Base-by-base conservation (phyloP, 108 stramenopile genomes). In the Conticribra guillardii region DNA sequence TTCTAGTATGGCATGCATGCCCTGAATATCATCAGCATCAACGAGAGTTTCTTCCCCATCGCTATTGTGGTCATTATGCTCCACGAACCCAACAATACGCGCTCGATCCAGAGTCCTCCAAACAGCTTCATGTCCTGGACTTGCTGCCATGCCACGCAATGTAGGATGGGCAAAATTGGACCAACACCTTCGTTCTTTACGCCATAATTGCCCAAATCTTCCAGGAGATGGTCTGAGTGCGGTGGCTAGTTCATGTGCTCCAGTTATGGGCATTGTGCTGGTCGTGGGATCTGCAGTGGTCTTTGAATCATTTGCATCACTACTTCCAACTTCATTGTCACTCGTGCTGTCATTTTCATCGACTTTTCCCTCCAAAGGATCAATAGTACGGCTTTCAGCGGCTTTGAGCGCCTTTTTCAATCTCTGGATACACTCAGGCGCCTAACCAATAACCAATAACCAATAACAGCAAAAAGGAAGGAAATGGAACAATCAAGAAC, bases 71-170 rank as follows among this genome's bases (percentile, higher is more conserved):
- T 34, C 23, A 23, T 2, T 50, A 22, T 52, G 46, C 41, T 69
- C 54, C 27, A 87, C 11, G 9, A 90, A 77, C 19, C 75, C 82
- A 3, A 85, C 71, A 54, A 90, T 85, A 51, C 79, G 53, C 21
- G 84, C 84, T 27, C 81, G 55, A 28, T 93, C 91, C 17, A 93
- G 26, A 0, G 76, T 79, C 54, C 85, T 73, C 91, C 91, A 93
- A 0, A 84, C 86, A 11, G 84, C 72, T 49, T 93, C 86, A 27
- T 85, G 69, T 31, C 83, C 86, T 0, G 89, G 91, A 49, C 84
- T 85, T 7, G 84, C 71, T 21, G 72, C 77, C 74, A 80, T 66
- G 28, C 89, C 89, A 54, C 62, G 51, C 19, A 89, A 58, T n/a
- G 47, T 17, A 3, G 85, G 79, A 64, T 84, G 80, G 16, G 81